A percentile compares a stretch with the other conserved stretches of the same genome.
Conservation (phyloP, 2,329 filamentous ascomycete species). For the Fonsecaea erecta region DNA sequence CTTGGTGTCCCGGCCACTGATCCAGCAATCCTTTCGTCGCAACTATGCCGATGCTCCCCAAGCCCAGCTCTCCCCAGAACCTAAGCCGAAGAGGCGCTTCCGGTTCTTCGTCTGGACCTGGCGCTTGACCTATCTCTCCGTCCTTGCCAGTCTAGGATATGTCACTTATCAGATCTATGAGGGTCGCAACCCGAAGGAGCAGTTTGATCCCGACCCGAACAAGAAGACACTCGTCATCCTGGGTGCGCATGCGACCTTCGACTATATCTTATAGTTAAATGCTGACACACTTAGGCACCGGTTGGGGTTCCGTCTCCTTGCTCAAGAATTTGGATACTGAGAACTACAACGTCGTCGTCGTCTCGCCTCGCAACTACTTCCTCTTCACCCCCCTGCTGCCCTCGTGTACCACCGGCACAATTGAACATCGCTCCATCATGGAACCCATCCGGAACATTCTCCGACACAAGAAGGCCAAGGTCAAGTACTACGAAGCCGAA, state of each 20-base stretch:
- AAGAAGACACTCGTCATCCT: constrained; percentile 98
- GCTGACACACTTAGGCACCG: constrained; percentile 69
- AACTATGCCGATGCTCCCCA: constrained; percentile 59
- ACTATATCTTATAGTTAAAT: constrained; percentile 1
- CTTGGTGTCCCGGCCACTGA: constrained; percentile 30
- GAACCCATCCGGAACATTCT: constrained; percentile 96
- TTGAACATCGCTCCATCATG: constrained; percentile 99
- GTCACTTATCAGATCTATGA: constrained; percentile 81
- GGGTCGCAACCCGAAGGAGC: constrained; percentile 78
- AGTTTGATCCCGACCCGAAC: constrained; percentile 75
- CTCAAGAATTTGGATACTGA: constrained; percentile 98
- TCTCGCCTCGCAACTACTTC: constrained; percentile 99
- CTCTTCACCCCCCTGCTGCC: constrained; percentile 97
- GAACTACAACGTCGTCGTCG: constrained; percentile 98
- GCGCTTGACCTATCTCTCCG: constrained; percentile 78
- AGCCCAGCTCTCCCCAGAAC: constrained; percentile 41
- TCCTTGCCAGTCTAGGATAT: constrained; percentile 71
- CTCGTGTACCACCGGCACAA: constrained; percentile 94
- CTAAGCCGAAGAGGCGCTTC: constrained; percentile 64
- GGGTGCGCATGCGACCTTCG: constrained; percentile 61
- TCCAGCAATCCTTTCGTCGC: constrained; percentile 51
- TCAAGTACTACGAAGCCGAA: constrained; percentile 98
- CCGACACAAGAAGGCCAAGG: constrained; percentile 88
- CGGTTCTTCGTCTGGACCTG: constrained; percentile 77
- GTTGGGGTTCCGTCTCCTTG: constrained; percentile 94